Evolutionary conservation across 2,329 filamentous ascomycete genomes (phyloP).

Genomic region (Paecilomyces niveus): DNA sequence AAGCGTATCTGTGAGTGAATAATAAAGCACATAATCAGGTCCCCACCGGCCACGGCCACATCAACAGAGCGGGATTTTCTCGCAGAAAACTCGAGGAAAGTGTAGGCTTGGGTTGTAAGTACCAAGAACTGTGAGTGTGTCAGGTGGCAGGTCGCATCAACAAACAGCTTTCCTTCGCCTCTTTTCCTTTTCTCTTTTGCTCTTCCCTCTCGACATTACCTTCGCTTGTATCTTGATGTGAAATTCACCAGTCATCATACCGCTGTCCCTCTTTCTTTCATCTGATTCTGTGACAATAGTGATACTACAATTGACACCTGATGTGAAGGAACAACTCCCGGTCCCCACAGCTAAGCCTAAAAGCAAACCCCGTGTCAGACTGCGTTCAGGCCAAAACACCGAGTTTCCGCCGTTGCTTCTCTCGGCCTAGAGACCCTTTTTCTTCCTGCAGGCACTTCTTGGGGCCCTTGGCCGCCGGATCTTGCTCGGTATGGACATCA

Average conservation of each 20-base stretch:
- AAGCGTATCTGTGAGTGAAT: too few relatives aligned
- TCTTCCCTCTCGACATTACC: background rate
- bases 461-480: background rate
- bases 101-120: background rate
- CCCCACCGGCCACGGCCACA: too few relatives aligned
- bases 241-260: too few relatives aligned
- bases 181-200: background rate
- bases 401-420: background rate
- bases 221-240: background rate
- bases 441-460: background rate
- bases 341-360: background rate
- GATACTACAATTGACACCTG: background rate
- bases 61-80: too few relatives aligned
- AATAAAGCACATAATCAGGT: too few relatives aligned
- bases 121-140: background rate
- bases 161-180: background rate
- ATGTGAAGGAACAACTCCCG: background rate
- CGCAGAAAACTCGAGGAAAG: too few relatives aligned
- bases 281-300: background rate
- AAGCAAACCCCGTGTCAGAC: background rate
- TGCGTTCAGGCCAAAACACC: background rate
- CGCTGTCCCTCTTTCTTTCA: background rate
- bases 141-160: background rate
- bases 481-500: background rate
- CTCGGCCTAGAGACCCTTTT: background rate